Evolutionary conservation across 2,329 filamentous ascomycete species (phyloP).

Genomic region (Colletotrichum cuscutae): DNA sequence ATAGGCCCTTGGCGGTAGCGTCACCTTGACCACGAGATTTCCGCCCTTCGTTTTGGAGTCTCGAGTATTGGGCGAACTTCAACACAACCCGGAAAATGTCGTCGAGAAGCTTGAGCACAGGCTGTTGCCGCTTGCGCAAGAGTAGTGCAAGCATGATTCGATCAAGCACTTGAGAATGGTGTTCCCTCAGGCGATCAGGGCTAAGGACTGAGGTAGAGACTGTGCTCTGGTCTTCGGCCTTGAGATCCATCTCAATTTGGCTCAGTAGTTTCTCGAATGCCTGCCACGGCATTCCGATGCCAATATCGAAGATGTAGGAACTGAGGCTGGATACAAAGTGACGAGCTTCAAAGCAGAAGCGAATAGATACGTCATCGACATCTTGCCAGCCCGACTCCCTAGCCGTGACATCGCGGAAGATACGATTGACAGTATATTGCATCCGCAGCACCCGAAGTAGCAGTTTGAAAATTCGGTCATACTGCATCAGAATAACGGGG

Average conservation of each 20-base stretch:
- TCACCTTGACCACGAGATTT: constrained; percentile 40
- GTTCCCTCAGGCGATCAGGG: constrained; percentile 72
- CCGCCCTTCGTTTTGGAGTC: constrained; percentile 52
- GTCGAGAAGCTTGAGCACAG: constrained; percentile 78
- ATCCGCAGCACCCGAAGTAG: constrained; percentile 82
- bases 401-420: constrained; percentile 67
- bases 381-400: constrained; percentile 47
- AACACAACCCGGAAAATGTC: constrained; percentile 81
- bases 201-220: constrained; percentile 63
- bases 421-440: constrained; percentile 76
- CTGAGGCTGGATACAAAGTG: constrained; percentile 81
- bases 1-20: constrained; percentile 57
- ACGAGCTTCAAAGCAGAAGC: constrained; percentile 80
- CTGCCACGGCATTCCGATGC: constrained; percentile 78
- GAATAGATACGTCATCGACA: constrained; percentile 54
- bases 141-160: constrained; percentile 79
- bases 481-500: constrained; percentile 75
- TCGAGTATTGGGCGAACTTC: constrained; percentile 69
- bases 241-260: constrained; percentile 68
- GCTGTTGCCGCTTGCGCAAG: constrained; percentile 78
- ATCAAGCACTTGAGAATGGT: constrained; percentile 80
- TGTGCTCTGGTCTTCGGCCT: constrained; percentile 47
- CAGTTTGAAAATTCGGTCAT: constrained; percentile 86
- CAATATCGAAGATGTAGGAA: constrained; percentile 83
- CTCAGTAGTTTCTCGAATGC: constrained; percentile 75